phyloP scores from a whole-genome alignment of 345 rosid species.

The Euphorbia tirucalli region DNA sequence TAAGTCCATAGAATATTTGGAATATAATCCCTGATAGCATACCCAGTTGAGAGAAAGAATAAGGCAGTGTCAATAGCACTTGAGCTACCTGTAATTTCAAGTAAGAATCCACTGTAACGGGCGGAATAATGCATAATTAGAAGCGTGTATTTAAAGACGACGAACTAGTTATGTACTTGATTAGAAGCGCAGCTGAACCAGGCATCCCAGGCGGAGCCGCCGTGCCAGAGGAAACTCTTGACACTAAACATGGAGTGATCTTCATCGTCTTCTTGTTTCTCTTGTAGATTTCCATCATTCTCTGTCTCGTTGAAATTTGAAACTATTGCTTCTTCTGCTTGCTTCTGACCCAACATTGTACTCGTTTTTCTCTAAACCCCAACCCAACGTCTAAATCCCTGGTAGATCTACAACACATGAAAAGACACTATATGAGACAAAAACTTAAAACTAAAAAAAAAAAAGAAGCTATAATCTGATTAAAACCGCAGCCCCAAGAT shows the following conservation, averaged over 20 bases:
- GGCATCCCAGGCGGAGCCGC: conserved; percentile 99
- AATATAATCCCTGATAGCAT: conserved; percentile 81
- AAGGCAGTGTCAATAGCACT: conserved; percentile 88
- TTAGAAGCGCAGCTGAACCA: conserved; percentile 99
- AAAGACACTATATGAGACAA: conserved; percentile 42
- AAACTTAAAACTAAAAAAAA: not conserved
- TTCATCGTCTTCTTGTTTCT: conserved; percentile 35
- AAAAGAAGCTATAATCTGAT: not conserved
- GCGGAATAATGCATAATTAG: no score
- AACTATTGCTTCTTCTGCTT: conserved; percentile 89
- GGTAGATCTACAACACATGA: conserved; percentile 41
- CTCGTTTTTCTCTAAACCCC: conserved; percentile 11
- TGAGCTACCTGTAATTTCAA: conserved; percentile 70
- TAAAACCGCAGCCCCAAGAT: conserved; percentile 26
- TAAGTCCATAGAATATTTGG: conserved; percentile 80
- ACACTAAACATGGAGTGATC: conserved; percentile 45
- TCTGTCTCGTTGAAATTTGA: conserved; percentile 56
- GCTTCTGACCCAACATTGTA: conserved; percentile 80
- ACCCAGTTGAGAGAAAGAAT: conserved; percentile 97
- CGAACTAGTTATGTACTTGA: no score
- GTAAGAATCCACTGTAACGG: no score
- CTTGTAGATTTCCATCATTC: conserved; percentile 15
- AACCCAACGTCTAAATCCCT: conserved; percentile 13
- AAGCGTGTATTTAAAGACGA: no score
- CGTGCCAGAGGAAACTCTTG: conserved; percentile 88